A percentile compares a stretch with the other conserved stretches of the same genome.
Conservation (phyloP, 1,284 basidiomycete genomes). For the Boletus semigastroideus region DNA sequence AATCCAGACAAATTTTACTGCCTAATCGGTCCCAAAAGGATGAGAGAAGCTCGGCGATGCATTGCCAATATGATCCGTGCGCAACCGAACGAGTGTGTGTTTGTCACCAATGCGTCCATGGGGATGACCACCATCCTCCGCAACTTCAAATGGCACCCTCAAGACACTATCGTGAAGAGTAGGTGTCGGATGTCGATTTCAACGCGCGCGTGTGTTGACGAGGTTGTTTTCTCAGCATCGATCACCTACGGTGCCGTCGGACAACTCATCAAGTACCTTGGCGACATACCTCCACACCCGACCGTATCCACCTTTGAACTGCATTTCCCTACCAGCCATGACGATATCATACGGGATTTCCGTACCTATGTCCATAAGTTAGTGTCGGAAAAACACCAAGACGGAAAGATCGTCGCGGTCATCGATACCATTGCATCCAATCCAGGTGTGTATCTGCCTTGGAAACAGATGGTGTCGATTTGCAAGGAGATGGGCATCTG, state of each 20-base stretch:
- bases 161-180: background rate
- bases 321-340: conserved; percentile 64
- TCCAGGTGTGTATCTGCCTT: conserved; percentile 76
- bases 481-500: conserved; percentile 67
- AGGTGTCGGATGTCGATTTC: background rate
- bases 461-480: conserved; percentile 74
- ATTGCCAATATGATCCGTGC: conserved; percentile 47
- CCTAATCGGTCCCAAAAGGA: conserved; percentile 38
- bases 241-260: no score
- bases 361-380: conserved; percentile 40
- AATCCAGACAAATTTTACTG: conserved; percentile 63
- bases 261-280: no score
- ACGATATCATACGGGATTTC: conserved; percentile 59
- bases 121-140: no score
- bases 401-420: conserved; percentile 62
- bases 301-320: conserved; percentile 50
- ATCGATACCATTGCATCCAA: conserved; percentile 74
- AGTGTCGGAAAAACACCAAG: background rate
- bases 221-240: no score
- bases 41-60: conserved; percentile 37
- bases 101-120: background rate
- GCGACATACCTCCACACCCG: conserved; percentile 41
- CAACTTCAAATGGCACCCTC: no score
- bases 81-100: no score
- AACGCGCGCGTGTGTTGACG: background rate